These are phyloP conservation scores for Scortechinia acanthostroma DNA, from an alignment of 2,329 filamentous ascomycete species.

Conservation along the genomic window DNA sequence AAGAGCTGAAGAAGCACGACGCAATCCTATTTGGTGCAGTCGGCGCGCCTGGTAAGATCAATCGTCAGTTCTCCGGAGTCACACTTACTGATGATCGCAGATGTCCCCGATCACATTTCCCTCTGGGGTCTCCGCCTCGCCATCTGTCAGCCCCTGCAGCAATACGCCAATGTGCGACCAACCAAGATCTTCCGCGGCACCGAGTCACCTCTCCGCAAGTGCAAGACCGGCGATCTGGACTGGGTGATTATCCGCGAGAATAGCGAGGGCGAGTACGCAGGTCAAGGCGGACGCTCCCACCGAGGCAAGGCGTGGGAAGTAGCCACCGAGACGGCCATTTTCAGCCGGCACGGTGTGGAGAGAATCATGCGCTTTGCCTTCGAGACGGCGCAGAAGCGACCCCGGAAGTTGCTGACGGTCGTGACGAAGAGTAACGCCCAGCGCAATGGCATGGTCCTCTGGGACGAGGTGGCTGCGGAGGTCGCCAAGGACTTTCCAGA, in stretches of 20 bases:
- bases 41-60: slow-evolving; percentile 35
- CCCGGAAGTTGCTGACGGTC: slow-evolving; percentile 40
- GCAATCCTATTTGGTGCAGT: slow-evolving; percentile 50
- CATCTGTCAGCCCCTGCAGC: slow-evolving; percentile 45
- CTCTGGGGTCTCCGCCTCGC: slow-evolving; percentile 48
- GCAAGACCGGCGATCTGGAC: slow-evolving; percentile 36
- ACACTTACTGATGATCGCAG: slow-evolving; percentile 8
- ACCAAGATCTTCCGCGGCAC: slow-evolving; percentile 43
- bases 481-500: slow-evolving; percentile 41
- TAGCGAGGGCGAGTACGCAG: slow-evolving; percentile 48
- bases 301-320: slow-evolving; percentile 40
- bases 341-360: slow-evolving; percentile 42
- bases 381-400: slow-evolving; percentile 38
- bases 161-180: slow-evolving; percentile 52
- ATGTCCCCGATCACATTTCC: slow-evolving; percentile 48
- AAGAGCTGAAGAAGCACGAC: slow-evolving; percentile 42
- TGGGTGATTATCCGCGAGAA: slow-evolving; percentile 53
- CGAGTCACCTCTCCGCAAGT: slow-evolving; percentile 33
- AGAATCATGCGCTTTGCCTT: slow-evolving; percentile 46
- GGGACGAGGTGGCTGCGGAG: slow-evolving; percentile 42
- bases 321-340: slow-evolving; percentile 45
- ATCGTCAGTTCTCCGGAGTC: background rate
- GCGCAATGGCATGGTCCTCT: slow-evolving; percentile 50
- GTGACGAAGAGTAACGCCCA: slow-evolving; percentile 53
- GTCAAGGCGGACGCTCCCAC: slow-evolving; percentile 47